Evolutionary conservation across 495 filamentous ascomycete species (phyloP), one percentile per base, ranked within the genome.

Genomic region (Aspergillus heteromorphus): DNA sequence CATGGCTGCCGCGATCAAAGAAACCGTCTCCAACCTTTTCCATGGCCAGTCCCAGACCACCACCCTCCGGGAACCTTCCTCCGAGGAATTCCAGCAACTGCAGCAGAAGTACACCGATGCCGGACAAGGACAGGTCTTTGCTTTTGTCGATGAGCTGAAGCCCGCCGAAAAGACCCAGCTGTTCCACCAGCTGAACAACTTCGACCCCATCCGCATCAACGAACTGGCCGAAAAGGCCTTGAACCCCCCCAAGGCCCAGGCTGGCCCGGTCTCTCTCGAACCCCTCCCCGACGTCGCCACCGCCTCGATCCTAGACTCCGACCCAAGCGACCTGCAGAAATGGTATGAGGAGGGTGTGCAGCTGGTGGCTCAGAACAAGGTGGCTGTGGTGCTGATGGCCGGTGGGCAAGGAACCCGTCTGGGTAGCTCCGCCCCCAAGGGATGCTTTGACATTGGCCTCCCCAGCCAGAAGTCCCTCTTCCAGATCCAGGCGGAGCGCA

Each of bases 321-420:
- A 89, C 61, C 69, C 82, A 31, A 80, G 84, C 45, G 89, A 92
- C 60, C 81, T 97, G 51, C 78, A 91, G 55, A 78, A 75, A 68
- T 99, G 92, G 91, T 91, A 95, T 61, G 68, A 89, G 48, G 71
- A 78, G n/a, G 93, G 93, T 40, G 74, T 97, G 51, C 84, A 91
- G 65, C 71, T 91, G 62, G 93, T 97, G 57, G 85, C 88, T 11
- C 79, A 86, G 62, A 92, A 92, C 75, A 87, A 92, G 72, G 93
- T 97, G 27, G 95, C 86, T 9, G 93, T 99, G 23, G 91, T 99
- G 27, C 77, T 99, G 64, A 91, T 99, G 86, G 93, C 92, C 58
- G 93, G 93, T 67, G 93, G 93, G 5, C 93, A 99, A 74, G 93
- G 93, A 60, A 97, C 93, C 45, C 84, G 93, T 31, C 73, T 99